Conservation (phyloP, 2,329 filamentous ascomycete species). For the Xylaria digitata region DNA sequence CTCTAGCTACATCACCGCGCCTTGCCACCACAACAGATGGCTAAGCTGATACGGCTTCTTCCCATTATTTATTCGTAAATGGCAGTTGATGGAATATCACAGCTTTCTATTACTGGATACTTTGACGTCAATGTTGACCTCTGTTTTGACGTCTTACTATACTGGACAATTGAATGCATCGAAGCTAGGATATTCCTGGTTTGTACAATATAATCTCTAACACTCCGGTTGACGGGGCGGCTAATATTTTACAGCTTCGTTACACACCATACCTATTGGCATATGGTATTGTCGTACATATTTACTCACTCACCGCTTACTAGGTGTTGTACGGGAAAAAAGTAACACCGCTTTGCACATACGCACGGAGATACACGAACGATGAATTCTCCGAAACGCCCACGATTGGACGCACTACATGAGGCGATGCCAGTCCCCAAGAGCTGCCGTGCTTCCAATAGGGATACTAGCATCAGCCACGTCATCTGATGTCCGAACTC, state of each 20-base stretch:
- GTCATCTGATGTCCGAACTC: constrained; percentile 46
- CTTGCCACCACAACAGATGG: not conserved
- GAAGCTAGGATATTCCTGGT: constrained; percentile 13
- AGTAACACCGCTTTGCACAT: constrained; percentile 23
- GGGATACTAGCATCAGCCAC: constrained; percentile 40
- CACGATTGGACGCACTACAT: constrained; percentile 38
- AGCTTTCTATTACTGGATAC: not conserved
- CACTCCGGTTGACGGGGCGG: constrained; percentile 11
- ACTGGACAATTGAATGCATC: not conserved
- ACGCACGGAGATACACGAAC: constrained; percentile 20
- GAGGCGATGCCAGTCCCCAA: constrained; percentile 29
- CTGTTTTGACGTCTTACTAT: constrained; percentile 5
- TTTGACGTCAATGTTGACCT: no score
- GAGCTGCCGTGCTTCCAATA: constrained; percentile 28
- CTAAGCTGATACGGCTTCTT: not conserved
- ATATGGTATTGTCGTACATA: not conserved
- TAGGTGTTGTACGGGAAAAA: constrained; percentile 16
- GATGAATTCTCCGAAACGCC: constrained; percentile 38
- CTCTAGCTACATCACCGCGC: not conserved
- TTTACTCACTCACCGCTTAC: not conserved
- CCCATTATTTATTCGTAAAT: not conserved
- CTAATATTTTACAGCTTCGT: not conserved
- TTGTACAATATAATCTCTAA: constrained; percentile 15
- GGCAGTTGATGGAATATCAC: not conserved
- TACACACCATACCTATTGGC: not conserved